phyloP scores from a whole-genome alignment of 352 stramenopile species.

The Phytophthora agathidicida region DNA sequence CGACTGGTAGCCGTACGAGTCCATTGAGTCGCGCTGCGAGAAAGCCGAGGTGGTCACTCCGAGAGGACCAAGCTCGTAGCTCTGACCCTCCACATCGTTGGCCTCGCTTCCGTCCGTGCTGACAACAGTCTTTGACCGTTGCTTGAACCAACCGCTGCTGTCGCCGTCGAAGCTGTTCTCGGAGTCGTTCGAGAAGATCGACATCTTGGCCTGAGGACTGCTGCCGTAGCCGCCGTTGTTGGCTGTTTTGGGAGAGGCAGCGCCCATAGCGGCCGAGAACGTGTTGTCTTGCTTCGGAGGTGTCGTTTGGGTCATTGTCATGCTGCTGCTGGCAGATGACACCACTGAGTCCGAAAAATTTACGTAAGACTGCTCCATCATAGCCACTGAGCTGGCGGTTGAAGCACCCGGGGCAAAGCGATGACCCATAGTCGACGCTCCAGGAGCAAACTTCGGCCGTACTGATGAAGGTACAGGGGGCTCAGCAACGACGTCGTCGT shows the following conservation, averaged over 20 bases:
- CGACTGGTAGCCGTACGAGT: constrained; percentile 38
- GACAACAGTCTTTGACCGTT: constrained; percentile 52
- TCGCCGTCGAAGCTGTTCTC: constrained; percentile 44
- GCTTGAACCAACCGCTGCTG: constrained; percentile 50
- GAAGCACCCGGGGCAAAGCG: constrained; percentile 21
- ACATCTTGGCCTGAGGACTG: constrained; percentile 42
- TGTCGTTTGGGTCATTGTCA: constrained; percentile 14
- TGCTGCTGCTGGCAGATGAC: constrained; percentile 27
- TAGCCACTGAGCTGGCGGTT: constrained; percentile 19
- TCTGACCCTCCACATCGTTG: constrained; percentile 24
- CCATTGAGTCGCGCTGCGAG: constrained; percentile 23
- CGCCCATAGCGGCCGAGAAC: constrained; percentile 35
- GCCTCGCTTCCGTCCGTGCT: constrained; percentile 33
- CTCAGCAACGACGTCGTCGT: constrained; percentile 27
- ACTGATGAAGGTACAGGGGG: constrained; percentile 6
- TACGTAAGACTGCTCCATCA: constrained; percentile 44
- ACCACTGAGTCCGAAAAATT: constrained; percentile 47
- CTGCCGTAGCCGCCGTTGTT: constrained; percentile 26
- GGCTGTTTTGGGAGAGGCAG: constrained; percentile 7
- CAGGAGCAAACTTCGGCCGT: constrained; percentile 13
- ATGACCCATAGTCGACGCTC: constrained; percentile 18
- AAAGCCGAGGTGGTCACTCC: constrained; percentile 35
- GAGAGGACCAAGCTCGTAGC: constrained; percentile 31
- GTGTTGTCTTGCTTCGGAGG: constrained; percentile 26
- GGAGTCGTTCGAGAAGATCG: constrained; percentile 50